Percentiles rank a stretch among this genome's conserved stretches.
Evolutionary conservation across 1,284 basidiomycete genomes (phyloP).

Genomic region (Cryptococcus maquisensis): DNA sequence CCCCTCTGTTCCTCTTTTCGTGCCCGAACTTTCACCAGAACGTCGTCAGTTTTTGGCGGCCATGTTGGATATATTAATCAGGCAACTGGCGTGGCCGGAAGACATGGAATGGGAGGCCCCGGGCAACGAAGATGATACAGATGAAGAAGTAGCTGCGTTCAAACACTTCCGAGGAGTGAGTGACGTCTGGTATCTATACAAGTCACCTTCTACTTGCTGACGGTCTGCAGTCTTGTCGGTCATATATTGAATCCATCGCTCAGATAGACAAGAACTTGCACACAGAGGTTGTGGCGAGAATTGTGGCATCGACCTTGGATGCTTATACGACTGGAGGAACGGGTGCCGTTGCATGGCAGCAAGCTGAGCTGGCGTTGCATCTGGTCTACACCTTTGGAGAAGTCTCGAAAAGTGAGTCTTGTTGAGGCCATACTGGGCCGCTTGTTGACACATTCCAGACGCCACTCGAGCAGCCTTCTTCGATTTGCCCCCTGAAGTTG

Average conservation of each 20-base stretch:
- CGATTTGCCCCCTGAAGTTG: slow-evolving; percentile 45
- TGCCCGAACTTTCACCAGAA: slow-evolving; percentile 55
- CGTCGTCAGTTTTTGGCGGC: slow-evolving; percentile 77
- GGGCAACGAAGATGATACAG: slow-evolving; percentile 73
- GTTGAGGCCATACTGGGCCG: no score
- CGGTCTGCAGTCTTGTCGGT: slow-evolving; percentile 45
- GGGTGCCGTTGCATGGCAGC: slow-evolving; percentile 72
- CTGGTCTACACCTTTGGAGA: slow-evolving; percentile 93
- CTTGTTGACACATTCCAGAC: slow-evolving; percentile 13
- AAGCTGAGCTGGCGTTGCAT: slow-evolving; percentile 87
- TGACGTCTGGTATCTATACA: background rate
- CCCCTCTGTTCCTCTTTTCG: slow-evolving; percentile 25
- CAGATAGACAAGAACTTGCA: slow-evolving; percentile 59
- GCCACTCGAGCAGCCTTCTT: slow-evolving; percentile 48
- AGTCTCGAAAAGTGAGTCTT: slow-evolving; percentile 55
- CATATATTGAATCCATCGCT: slow-evolving; percentile 91
- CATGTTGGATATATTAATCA: slow-evolving; percentile 72
- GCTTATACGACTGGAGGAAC: slow-evolving; percentile 35
- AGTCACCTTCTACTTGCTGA: background rate
- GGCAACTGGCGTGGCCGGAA: slow-evolving; percentile 61
- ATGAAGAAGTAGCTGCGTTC: slow-evolving; percentile 83
- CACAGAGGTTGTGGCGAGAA: slow-evolving; percentile 47
- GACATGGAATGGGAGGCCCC: slow-evolving; percentile 80
- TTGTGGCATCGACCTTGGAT: slow-evolving; percentile 43
- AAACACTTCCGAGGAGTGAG: slow-evolving; percentile 76